These are phyloP conservation scores for Phyllosticta citriasiana DNA, from an alignment of 2,329 filamentous ascomycete species.

Conservation along the genomic window DNA sequence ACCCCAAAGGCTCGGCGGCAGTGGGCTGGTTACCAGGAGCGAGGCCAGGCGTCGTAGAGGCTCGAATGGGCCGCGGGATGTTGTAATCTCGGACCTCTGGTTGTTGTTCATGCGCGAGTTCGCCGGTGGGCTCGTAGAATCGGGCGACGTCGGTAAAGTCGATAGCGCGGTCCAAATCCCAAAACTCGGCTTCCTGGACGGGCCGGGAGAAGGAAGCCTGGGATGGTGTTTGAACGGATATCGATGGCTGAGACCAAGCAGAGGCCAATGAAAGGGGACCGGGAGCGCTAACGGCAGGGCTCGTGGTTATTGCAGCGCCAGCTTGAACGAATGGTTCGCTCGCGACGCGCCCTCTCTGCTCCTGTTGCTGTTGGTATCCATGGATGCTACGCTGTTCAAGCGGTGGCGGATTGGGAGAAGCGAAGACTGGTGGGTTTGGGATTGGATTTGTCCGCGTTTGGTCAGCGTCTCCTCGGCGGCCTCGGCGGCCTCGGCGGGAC, in stretches of 20 bases:
- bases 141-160: conserved; percentile 24
- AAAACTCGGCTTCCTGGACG: conserved; percentile 12
- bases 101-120: conserved; percentile 29
- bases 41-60: neutral
- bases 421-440: neutral
- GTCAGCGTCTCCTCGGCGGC: neutral
- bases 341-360: neutral
- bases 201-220: neutral
- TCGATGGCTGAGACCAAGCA: neutral
- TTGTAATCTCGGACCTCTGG: conserved; percentile 27
- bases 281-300: neutral
- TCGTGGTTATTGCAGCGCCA: neutral
- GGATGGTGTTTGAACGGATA: neutral
- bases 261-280: neutral
- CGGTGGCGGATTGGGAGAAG: neutral
- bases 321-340: neutral
- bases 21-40: neutral
- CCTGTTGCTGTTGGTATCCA: neutral
- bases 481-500: neutral
- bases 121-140: conserved; percentile 37
- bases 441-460: neutral
- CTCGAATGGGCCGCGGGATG: conserved; percentile 22
- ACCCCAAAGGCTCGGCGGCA: neutral
- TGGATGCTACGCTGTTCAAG: neutral
- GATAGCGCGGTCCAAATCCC: conserved; percentile 30